These are phyloP conservation scores for Porphyrellus sp. DNA, from an alignment of 1,284 basidiomycete genomes.

Conservation along the genomic window DNA sequence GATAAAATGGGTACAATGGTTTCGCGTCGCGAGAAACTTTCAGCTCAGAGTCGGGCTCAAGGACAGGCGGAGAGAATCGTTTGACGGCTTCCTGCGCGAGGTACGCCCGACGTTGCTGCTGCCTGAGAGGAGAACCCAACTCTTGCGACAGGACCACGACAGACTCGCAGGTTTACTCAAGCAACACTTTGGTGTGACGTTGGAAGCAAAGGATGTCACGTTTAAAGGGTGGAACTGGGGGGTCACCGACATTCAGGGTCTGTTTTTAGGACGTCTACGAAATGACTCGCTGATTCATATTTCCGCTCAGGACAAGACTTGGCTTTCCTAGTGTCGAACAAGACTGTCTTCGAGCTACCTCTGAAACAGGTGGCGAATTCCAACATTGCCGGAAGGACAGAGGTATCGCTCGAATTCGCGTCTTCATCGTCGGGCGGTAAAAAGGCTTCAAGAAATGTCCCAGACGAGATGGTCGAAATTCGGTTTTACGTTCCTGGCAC, in stretches of 20 bases:
- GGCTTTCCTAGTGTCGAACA: conserved; percentile 88
- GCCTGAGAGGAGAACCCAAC: conserved; percentile 2
- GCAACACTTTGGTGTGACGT: conserved; percentile 79
- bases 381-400: conserved; percentile 95
- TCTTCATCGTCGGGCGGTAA: conserved; percentile 48
- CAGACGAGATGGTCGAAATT: conserved; percentile 94
- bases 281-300: conserved; percentile 5
- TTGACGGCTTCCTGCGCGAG: conserved; percentile 93
- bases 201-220: conserved; percentile 86
- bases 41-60: conserved; percentile 84
- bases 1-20: conserved; percentile 88
- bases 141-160: conserved; percentile 68
- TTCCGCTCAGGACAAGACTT: conserved; percentile 72
- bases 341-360: conserved; percentile 90
- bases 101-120: conserved; percentile 40
- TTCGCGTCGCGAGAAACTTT: conserved; percentile 88
- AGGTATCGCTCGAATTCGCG: conserved; percentile 95
- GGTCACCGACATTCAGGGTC: conserved; percentile 89
- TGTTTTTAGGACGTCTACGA: conserved; percentile 22
- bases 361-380: conserved; percentile 90
- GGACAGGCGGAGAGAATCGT: conserved; percentile 76
- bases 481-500: conserved; percentile 94
- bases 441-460: conserved; percentile 45
- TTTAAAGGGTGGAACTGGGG: conserved; percentile 99
- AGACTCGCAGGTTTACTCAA: conserved; percentile 74